Evolutionary conservation across 805 yeast species (phyloP).

Genomic region (Kluyveromyces wickerhamii): DNA sequence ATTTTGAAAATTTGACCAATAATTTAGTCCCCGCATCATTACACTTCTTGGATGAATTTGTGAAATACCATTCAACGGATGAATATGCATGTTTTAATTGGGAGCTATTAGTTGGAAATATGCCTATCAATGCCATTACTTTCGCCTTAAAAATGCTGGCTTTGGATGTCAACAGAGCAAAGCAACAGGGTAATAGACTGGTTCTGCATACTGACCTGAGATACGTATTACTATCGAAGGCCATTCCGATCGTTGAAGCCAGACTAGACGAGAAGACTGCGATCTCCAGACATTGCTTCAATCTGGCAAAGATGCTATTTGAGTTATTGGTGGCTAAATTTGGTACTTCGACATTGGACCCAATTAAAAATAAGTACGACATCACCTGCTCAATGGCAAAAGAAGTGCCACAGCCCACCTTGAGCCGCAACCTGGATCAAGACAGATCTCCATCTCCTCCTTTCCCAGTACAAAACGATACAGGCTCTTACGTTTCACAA

Average conservation of each 20-base stretch:
- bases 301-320: slow-evolving; percentile 27
- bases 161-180: slow-evolving; percentile 38
- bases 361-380: slow-evolving; percentile 1
- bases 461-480: neutral
- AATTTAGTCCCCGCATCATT: slow-evolving; percentile 49
- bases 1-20: slow-evolving; percentile 43
- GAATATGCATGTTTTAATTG: slow-evolving; percentile 49
- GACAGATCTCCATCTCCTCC: neutral
- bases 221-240: slow-evolving; percentile 25
- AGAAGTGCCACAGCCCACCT: slow-evolving; percentile 8
- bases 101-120: slow-evolving; percentile 48
- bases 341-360: slow-evolving; percentile 7
- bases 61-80: slow-evolving; percentile 39
- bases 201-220: slow-evolving; percentile 30
- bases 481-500: neutral
- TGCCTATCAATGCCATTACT: slow-evolving; percentile 52
- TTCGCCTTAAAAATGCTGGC: slow-evolving; percentile 44
- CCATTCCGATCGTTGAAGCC: slow-evolving; percentile 27
- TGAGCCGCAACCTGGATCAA: slow-evolving; percentile 1
- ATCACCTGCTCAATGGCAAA: neutral
- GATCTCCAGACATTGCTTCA: slow-evolving; percentile 28
- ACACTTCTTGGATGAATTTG: slow-evolving; percentile 48
- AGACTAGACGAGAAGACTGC: slow-evolving; percentile 29
- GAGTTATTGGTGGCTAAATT: slow-evolving; percentile 26
- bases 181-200: slow-evolving; percentile 18